phyloP scores from a whole-genome alignment of 805 yeast genomes.

The Kodamaea neixiangensis region DNA sequence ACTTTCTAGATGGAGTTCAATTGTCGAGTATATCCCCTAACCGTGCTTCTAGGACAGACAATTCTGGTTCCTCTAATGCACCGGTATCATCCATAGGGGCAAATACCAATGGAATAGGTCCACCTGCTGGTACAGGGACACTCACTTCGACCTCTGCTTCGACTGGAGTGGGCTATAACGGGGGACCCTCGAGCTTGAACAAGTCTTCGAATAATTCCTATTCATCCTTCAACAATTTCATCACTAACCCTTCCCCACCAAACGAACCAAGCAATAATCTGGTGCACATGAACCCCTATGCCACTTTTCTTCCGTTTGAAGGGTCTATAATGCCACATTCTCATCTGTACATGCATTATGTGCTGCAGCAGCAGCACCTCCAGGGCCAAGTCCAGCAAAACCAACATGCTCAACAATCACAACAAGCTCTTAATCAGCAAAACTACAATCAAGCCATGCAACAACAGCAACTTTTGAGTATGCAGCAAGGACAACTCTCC shows the following conservation, averaged over 20 bases:
- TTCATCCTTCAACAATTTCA: constrained; percentile 5
- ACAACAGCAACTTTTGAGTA: constrained; percentile 16
- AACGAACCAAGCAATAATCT: neutral
- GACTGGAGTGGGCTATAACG: neutral
- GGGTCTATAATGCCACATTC: constrained; percentile 8
- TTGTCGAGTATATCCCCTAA: neutral
- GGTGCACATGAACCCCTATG: constrained; percentile 9
- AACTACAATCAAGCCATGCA: constrained; percentile 17
- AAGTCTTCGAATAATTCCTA: constrained; percentile 3
- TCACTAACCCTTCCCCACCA: neutral
- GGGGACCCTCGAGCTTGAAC: neutral
- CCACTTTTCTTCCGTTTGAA: constrained; percentile 9
- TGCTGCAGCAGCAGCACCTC: neutral
- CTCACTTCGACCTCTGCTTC: constrained; percentile 4
- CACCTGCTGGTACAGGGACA: neutral
- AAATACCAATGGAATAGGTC: neutral
- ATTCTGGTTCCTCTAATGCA: constrained; percentile 1
- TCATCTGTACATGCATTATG: constrained; percentile 6
- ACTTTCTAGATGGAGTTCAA: constrained; percentile 6
- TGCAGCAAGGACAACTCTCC: constrained; percentile 7
- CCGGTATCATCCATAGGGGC: neutral
- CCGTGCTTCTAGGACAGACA: neutral
- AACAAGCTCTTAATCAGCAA: constrained; percentile 16
- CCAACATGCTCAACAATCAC: constrained; percentile 8
- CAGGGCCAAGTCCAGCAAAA: constrained; percentile 6